Conservation (phyloP, 495 filamentous ascomycete species). For the Articulospora tetracladia region DNA sequence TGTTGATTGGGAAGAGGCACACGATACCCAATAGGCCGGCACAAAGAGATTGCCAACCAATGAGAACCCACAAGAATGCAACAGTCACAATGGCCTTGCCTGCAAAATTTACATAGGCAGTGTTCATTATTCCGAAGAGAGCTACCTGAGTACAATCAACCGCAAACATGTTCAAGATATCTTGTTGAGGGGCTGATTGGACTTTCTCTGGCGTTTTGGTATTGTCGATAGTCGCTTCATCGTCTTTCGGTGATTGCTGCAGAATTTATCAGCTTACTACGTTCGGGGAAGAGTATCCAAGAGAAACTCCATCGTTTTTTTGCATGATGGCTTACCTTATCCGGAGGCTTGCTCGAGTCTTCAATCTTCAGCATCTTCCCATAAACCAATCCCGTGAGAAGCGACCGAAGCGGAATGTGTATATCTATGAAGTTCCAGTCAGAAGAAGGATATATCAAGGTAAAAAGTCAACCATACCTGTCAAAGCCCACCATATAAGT, state of each 20-base stretch:
- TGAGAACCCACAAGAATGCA: conserved; percentile 13
- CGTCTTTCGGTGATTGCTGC: too few relatives aligned
- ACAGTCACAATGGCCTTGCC: conserved; percentile 44
- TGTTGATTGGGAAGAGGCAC: conserved; percentile 18
- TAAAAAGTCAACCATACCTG: too few relatives aligned
- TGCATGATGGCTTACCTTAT: conserved; percentile 50
- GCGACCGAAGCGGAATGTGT: conserved; percentile 57
- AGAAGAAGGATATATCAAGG: too few relatives aligned
- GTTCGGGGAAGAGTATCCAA: too few relatives aligned
- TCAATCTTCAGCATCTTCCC: conserved; percentile 74
- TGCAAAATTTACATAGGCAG: conserved; percentile 59
- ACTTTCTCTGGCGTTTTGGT: too few relatives aligned
- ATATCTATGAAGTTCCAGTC: not conserved
- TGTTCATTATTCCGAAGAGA: conserved; percentile 60
- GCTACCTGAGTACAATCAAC: conserved; percentile 69
- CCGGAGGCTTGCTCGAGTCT: conserved; percentile 27
- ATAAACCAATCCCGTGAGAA: conserved; percentile 69
- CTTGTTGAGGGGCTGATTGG: conserved; percentile 23
- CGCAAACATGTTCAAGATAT: conserved; percentile 67
- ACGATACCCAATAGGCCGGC: conserved; percentile 10
- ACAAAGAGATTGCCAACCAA: conserved; percentile 21
- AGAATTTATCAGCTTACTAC: too few relatives aligned
- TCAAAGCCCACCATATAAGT: conserved; percentile 55
- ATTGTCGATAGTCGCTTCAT: too few relatives aligned
- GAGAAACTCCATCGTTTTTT: too few relatives aligned